A percentile compares a stretch with the other conserved stretches of the same genome.
These are phyloP conservation scores for Tolypocladium ophioglossoides DNA, from an alignment of 2,329 filamentous ascomycete species.

Conservation along the genomic window DNA sequence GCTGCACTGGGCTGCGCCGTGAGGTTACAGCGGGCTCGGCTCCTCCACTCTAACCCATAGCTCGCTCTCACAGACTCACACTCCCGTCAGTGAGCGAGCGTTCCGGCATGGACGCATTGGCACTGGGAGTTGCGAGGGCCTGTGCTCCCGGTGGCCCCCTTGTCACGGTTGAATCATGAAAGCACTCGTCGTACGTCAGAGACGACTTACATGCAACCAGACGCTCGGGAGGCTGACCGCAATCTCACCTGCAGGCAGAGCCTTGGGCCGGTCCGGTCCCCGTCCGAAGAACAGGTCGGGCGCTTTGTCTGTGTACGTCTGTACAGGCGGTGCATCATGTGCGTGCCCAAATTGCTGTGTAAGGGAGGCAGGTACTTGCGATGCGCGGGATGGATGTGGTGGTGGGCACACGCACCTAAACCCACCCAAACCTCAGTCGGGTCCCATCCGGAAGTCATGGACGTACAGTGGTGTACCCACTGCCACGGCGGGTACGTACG, in stretches of 20 bases:
- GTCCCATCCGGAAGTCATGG: background rate
- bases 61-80: background rate
- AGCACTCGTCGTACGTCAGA: background rate
- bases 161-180: background rate
- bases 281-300: background rate
- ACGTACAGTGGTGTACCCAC: background rate
- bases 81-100: background rate
- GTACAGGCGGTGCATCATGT: background rate
- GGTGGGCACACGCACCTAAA: background rate
- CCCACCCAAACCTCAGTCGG: background rate
- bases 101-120: background rate
- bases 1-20: background rate
- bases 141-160: background rate
- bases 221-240: background rate
- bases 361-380: background rate
- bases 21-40: background rate
- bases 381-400: conserved; percentile 1
- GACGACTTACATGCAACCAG: background rate
- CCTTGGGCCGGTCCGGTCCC: background rate
- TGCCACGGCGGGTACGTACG: background rate
- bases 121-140: background rate
- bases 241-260: background rate
- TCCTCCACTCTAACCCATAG: background rate
- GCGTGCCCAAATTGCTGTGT: background rate
- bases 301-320: too few relatives aligned